These are phyloP conservation scores for Malus orientalis DNA, from an alignment of 306 rosid genomes.

Conservation along the genomic window DNA sequence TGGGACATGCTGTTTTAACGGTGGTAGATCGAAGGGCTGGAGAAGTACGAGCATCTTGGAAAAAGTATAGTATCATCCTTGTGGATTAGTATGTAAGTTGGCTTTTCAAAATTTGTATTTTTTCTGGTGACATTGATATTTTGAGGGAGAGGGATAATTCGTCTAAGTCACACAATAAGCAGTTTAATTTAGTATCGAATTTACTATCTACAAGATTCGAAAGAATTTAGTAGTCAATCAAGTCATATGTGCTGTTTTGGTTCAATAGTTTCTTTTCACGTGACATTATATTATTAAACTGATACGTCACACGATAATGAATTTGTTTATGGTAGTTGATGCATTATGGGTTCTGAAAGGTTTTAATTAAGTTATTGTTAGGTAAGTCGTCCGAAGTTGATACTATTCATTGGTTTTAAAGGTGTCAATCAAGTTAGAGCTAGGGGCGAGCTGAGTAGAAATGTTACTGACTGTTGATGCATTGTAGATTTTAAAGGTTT, in stretches of 20 bases:
- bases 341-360: no score
- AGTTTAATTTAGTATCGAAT: no score
- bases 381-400: not conserved
- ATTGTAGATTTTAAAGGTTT: not conserved
- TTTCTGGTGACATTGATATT: no score
- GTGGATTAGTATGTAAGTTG: not conserved
- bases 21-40: constrained; percentile 1
- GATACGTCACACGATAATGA: no score
- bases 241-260: not conserved
- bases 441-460: not conserved
- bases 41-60: not conserved
- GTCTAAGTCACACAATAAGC: no score
- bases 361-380: not conserved
- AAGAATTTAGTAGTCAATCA: no score
- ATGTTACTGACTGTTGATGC: not conserved
- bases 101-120: not conserved
- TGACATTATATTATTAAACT: no score
- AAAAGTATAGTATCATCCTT: not conserved
- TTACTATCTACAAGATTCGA: no score
- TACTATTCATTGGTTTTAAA: not conserved
- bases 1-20: not conserved
- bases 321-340: not conserved
- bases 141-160: accelerated
- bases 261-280: no score
- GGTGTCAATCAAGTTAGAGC: not conserved